A percentile compares a stretch with the other conserved stretches of the same genome.
phyloP scores from a whole-genome alignment of 306 rosid species.

The Datisca glomerata region DNA sequence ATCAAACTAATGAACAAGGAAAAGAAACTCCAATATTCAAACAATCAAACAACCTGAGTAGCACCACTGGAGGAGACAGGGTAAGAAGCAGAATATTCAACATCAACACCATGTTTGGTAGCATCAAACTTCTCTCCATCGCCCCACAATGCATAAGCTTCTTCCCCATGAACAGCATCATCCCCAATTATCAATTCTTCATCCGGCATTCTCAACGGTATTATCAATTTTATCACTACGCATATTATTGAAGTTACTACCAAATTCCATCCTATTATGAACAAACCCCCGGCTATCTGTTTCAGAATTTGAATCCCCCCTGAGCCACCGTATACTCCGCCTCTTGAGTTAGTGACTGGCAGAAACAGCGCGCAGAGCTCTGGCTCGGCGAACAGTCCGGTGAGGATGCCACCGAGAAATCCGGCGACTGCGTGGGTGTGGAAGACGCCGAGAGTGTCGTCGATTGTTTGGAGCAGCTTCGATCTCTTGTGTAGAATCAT shows the following conservation, averaged over 20 bases:
- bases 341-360: not conserved
- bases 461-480: constrained; percentile 1
- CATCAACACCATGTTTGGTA: not conserved
- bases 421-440: constrained; percentile 14
- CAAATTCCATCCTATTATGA: constrained; percentile 14
- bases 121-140: not conserved
- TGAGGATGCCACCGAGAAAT: constrained; percentile 9
- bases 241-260: constrained; percentile 7
- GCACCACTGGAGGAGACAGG: too few relatives aligned
- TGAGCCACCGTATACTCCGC: constrained; percentile 8
- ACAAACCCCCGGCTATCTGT: constrained; percentile 8
- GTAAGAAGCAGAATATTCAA: too few relatives aligned
- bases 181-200: constrained; percentile 9
- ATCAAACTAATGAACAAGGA: too few relatives aligned
- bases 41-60: too few relatives aligned
- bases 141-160: constrained; percentile 8
- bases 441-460: constrained; percentile 15
- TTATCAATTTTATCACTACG: not conserved
- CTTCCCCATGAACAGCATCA: constrained; percentile 15
- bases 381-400: constrained; percentile 12
- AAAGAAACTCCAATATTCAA: too few relatives aligned
- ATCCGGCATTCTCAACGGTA: constrained; percentile 5
- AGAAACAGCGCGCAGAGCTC: constrained; percentile 6
- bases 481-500: constrained; percentile 8
- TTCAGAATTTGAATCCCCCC: constrained; percentile 9